These are phyloP conservation scores for Simplicillium sp. DNA, from an alignment of 2,329 filamentous ascomycete species.

Conservation along the genomic window DNA sequence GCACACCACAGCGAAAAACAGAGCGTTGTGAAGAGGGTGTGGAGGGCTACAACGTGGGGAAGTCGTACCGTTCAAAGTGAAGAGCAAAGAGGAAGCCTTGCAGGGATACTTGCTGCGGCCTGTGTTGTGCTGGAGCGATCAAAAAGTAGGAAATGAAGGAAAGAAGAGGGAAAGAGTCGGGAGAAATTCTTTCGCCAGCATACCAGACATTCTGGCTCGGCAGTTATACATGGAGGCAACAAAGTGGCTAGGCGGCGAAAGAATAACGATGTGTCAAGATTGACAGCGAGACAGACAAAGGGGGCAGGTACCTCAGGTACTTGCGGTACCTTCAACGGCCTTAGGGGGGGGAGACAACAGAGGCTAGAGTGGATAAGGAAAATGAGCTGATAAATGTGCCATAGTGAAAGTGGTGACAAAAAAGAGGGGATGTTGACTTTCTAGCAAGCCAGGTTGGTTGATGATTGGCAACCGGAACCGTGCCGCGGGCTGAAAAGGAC, in stretches of 20 bases:
- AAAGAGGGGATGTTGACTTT: constrained; percentile 3
- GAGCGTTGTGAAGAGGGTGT: constrained; percentile 4
- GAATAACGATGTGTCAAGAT: no score
- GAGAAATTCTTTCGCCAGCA: no score
- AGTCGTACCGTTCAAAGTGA: constrained; percentile 3
- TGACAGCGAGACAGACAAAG: no score
- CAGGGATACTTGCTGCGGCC: no score
- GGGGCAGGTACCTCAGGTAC: no score
- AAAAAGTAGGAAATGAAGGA: no score
- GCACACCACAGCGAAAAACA: constrained; percentile 8
- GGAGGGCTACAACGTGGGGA: constrained; percentile 8
- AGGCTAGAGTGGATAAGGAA: constrained; percentile 3
- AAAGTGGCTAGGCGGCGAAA: no score
- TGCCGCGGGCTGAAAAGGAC: neutral
- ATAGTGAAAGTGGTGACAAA: constrained; percentile 14
- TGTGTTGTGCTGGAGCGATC: no score
- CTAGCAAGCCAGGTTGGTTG: neutral
- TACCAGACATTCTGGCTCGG: no score
- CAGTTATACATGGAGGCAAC: no score
- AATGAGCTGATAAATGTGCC: constrained; percentile 7
- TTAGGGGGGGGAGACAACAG: neutral
- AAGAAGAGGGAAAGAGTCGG: no score
- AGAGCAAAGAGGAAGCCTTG: no score
- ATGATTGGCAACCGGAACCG: neutral
- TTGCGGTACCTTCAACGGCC: neutral